Conservation (phyloP, 495 filamentous ascomycete genomes). For the Penicillium pancosmium region DNA sequence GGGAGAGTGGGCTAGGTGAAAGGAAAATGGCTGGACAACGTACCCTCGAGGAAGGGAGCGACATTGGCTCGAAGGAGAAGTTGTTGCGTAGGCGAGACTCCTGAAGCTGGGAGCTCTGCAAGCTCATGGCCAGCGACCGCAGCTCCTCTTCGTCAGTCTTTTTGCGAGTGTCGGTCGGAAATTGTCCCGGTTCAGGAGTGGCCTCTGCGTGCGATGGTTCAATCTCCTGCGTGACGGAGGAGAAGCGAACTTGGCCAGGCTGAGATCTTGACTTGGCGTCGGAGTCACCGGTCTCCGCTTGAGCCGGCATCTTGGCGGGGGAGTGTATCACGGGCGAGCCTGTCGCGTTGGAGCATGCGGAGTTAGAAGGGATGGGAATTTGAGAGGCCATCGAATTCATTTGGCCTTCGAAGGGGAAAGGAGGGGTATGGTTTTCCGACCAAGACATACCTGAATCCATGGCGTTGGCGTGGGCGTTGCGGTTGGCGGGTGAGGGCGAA, state of each 20-base stretch:
- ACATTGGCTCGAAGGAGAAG: slow-evolving; percentile 85
- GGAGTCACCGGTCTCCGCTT: slow-evolving; percentile 31
- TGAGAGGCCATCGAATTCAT: neutral
- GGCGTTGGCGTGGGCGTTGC: slow-evolving; percentile 9
- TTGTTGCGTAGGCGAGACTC: slow-evolving; percentile 75
- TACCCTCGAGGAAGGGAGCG: slow-evolving; percentile 84
- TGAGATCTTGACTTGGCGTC: slow-evolving; percentile 40
- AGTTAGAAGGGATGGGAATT: slow-evolving; percentile 19
- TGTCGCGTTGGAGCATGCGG: slow-evolving; percentile 20
- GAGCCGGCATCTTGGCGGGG: slow-evolving; percentile 32
- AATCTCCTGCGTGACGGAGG: slow-evolving; percentile 78
- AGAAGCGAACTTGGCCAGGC: slow-evolving; percentile 72
- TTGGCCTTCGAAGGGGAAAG: neutral
- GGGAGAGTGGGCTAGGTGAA: neutral
- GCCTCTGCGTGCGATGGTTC: slow-evolving; percentile 44
- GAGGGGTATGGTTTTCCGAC: slow-evolving; percentile 8
- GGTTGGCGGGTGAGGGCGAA: slow-evolving; percentile 29
- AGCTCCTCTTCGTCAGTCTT: slow-evolving; percentile 58
- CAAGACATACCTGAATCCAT: slow-evolving; percentile 43
- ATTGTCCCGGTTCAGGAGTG: slow-evolving; percentile 34
- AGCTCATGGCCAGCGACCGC: slow-evolving; percentile 67
- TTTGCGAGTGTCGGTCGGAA: slow-evolving; percentile 32
- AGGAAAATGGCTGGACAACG: slow-evolving; percentile 31
- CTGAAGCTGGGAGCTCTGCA: slow-evolving; percentile 76
- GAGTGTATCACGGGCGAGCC: slow-evolving; percentile 25